These are phyloP conservation scores for Ophiostoma montium DNA, from an alignment of 2,329 filamentous ascomycete genomes.

Conservation along the genomic window DNA sequence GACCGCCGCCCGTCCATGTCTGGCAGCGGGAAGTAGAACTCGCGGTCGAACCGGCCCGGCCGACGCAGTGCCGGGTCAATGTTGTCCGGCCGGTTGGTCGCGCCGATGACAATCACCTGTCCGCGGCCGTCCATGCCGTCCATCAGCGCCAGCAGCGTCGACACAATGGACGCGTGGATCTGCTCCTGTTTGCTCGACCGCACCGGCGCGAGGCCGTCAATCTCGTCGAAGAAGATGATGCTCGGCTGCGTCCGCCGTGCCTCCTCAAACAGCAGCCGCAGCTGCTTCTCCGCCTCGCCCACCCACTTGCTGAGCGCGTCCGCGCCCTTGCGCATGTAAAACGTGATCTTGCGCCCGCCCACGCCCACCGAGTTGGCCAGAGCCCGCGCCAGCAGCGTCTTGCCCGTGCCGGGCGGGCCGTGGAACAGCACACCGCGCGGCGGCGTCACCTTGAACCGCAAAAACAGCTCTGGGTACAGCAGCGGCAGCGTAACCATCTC, in stretches of 20 bases:
- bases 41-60: slow-evolving; percentile 87
- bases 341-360: slow-evolving; percentile 87
- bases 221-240: slow-evolving; percentile 99
- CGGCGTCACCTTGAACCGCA: slow-evolving; percentile 81
- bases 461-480: slow-evolving; percentile 88
- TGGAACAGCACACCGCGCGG: slow-evolving; percentile 93
- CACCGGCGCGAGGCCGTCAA: slow-evolving; percentile 90
- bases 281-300: slow-evolving; percentile 89
- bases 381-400: slow-evolving; percentile 87
- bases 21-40: slow-evolving; percentile 95
- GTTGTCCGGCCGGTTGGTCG: slow-evolving; percentile 94
- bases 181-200: slow-evolving; percentile 97
- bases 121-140: slow-evolving; percentile 97
- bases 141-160: slow-evolving; percentile 86
- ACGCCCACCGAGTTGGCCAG: slow-evolving; percentile 81
- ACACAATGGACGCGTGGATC: slow-evolving; percentile 95
- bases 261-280: slow-evolving; percentile 88
- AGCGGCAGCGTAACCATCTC: slow-evolving; percentile 96
- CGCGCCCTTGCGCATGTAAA: slow-evolving; percentile 98
- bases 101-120: slow-evolving; percentile 95
- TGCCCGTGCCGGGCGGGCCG: slow-evolving; percentile 92
- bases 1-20: slow-evolving; percentile 64
- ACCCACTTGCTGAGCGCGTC: slow-evolving; percentile 99
- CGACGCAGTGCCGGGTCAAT: slow-evolving; percentile 91
- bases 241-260: slow-evolving; percentile 90